Conservation (phyloP, 2,329 filamentous ascomycete genomes). For the Talaromyces atroroseus region DNA sequence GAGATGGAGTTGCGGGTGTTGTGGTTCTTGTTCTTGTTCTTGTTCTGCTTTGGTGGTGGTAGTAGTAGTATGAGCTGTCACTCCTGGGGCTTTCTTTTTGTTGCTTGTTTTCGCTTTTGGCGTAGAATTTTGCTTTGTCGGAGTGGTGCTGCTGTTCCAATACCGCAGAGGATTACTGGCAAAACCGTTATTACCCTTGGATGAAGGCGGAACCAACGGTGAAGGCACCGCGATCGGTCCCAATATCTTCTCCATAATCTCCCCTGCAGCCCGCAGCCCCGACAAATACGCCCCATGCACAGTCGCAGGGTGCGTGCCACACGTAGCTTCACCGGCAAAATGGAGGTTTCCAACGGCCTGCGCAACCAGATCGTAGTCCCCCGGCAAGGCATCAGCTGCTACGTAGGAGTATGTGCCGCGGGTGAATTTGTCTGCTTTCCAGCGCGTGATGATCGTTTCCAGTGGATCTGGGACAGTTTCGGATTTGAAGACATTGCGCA, state of each 20-base stretch:
- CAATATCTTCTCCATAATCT: conserved; percentile 73
- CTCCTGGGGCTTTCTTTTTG: not conserved
- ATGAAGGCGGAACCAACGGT: conserved; percentile 58
- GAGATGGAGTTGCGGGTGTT: conserved; percentile 13
- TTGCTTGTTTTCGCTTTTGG: not conserved
- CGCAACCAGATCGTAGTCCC: conserved; percentile 92
- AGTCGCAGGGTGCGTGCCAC: conserved; percentile 89
- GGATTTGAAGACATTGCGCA: conserved; percentile 67
- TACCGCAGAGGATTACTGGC: not conserved
- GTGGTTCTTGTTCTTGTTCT: conserved; percentile 24
- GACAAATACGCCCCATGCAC: conserved; percentile 96
- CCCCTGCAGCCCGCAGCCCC: conserved; percentile 80
- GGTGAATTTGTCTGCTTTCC: conserved; percentile 87
- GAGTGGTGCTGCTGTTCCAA: not conserved
- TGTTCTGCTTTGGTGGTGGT: conserved; percentile 1
- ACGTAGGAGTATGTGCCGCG: conserved; percentile 93
- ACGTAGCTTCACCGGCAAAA: conserved; percentile 96
- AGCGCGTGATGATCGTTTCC: conserved; percentile 85
- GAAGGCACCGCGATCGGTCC: conserved; percentile 73
- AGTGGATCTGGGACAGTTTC: conserved; percentile 65
- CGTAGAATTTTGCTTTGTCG: not conserved
- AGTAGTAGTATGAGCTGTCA: not conserved
- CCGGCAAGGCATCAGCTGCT: conserved; percentile 70
- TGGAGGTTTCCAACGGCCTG: conserved; percentile 77
- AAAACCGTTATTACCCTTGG: not conserved